Evolutionary conservation across 768 basidiomycete species (phyloP), one percentile per base, ranked within the genome.

Genomic region (Boletus edulis): DNA sequence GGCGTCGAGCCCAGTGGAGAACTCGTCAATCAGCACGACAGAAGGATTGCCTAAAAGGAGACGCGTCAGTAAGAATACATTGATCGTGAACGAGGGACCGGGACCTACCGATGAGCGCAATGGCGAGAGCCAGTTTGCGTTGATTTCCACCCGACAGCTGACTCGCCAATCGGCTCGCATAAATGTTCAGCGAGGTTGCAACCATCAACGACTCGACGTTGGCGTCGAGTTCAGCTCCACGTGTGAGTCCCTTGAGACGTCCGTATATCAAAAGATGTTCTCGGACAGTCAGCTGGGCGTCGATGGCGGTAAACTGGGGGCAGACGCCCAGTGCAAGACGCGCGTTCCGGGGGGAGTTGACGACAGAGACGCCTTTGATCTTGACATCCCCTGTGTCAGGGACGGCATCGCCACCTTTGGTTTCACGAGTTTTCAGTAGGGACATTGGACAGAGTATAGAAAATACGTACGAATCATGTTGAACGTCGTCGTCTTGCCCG

Each of bases 271-370:
- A 56, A 34, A 91, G 73, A 63, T 92, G 90, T 65, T 93, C 87
- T 42, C 86, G 79, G 22, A 91, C 89, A 7, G 87, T 90, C 39
- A 91, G 67, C 62, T 90, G 85, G 13, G 81, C 73, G 60, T 91
- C 90, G 58, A 91, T 90, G 2, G 90, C 89, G 2, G 89, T 90
- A 69, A 91, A 89, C 59, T 91, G 90, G 0, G 89, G 89, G 66
- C 89, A 93, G 47, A 93, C 87, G 4, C 90, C 90, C 7, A 93
- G 79, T 20, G 83, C 78, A 8, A 85, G 77, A 24, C 88, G 80
- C 37, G 90, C 87, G 5, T 69, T 75, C 20, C 81, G 80, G 0
- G 89, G 82, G 52, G 83, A 76, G n/a, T 76, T 75, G 29, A 88
- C 73, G 38, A 88, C 83, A 4, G 88, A 91, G 32, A 77, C 73